Evolutionary conservation across 2,329 filamentous ascomycete species (phyloP).

Genomic region (Meredithiella fracta): DNA sequence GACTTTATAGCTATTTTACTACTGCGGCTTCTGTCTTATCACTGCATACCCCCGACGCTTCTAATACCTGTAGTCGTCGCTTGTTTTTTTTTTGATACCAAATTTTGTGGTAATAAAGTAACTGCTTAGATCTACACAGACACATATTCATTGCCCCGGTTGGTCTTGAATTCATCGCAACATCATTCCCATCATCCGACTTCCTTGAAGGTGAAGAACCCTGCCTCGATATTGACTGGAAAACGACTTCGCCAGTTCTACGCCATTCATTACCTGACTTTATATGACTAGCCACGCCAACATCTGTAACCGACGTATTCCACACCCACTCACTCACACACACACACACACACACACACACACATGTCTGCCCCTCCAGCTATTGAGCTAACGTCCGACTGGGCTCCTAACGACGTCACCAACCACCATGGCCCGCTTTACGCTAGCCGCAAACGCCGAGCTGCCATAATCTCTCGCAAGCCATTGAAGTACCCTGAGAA

Average conservation of each 20-base stretch:
- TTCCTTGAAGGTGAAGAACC: too few relatives aligned
- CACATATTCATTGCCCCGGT: not conserved
- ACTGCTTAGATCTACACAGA: not conserved
- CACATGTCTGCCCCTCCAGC: constrained; percentile 7
- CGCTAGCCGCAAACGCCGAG: constrained; percentile 13
- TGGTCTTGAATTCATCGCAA: not conserved
- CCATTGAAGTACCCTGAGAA: constrained; percentile 13
- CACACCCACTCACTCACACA: not conserved
- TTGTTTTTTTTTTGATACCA: not conserved
- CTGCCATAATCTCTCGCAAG: constrained; percentile 14
- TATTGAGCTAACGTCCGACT: constrained; percentile 13
- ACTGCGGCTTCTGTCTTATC: not conserved
- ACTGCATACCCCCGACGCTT: not conserved
- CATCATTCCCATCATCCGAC: not conserved
- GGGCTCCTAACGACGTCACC: constrained; percentile 14
- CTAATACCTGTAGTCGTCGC: not conserved
- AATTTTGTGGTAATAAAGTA: not conserved
- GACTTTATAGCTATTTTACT: not conserved
- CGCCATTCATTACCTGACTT: too few relatives aligned
- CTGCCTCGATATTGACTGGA: too few relatives aligned
- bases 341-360: not conserved
- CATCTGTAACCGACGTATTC: not conserved
- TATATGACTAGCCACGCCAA: too few relatives aligned
- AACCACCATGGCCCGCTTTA: constrained; percentile 14
- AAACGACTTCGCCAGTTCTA: too few relatives aligned